These are phyloP conservation scores for Naganishia liquefaciens DNA, from an alignment of 1,284 basidiomycete species.

Conservation along the genomic window DNA sequence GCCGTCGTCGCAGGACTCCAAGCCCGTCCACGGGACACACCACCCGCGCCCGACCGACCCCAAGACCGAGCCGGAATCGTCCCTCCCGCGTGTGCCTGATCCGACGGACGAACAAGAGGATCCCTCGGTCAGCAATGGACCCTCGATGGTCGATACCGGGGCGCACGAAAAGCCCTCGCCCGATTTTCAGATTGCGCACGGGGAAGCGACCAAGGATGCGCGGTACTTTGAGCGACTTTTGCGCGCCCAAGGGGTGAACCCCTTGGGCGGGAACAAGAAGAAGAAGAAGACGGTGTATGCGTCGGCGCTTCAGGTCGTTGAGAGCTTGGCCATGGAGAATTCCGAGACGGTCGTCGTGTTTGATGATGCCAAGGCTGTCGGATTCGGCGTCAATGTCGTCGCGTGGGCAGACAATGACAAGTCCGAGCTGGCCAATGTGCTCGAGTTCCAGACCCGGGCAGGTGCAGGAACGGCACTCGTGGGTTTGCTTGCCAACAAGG, in stretches of 20 bases:
- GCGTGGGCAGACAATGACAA: constrained; percentile 37
- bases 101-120: constrained; percentile 20
- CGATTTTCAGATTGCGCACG: constrained; percentile 25
- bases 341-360: constrained; percentile 51
- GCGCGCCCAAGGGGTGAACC: constrained; percentile 3
- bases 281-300: constrained; percentile 46
- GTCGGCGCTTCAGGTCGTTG: constrained; percentile 47
- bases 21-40: constrained; percentile 13
- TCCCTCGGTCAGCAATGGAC: constrained; percentile 25
- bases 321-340: constrained; percentile 49
- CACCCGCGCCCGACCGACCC: constrained; percentile 24
- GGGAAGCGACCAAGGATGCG: constrained; percentile 3
- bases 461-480: constrained; percentile 82
- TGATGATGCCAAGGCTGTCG: constrained; percentile 51
- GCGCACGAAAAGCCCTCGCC: constrained; percentile 11
- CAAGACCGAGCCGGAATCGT: constrained; percentile 32
- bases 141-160: constrained; percentile 29
- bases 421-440: constrained; percentile 58
- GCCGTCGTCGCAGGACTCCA: background rate
- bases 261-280: constrained; percentile 3
- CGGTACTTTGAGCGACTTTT: constrained; percentile 24
- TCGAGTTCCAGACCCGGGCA: constrained; percentile 77
- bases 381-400: constrained; percentile 44
- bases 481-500: constrained; percentile 59
- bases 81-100: constrained; percentile 14